Evolutionary conservation across 306 rosid genomes (phyloP).

Genomic region (Fagus crenata): DNA sequence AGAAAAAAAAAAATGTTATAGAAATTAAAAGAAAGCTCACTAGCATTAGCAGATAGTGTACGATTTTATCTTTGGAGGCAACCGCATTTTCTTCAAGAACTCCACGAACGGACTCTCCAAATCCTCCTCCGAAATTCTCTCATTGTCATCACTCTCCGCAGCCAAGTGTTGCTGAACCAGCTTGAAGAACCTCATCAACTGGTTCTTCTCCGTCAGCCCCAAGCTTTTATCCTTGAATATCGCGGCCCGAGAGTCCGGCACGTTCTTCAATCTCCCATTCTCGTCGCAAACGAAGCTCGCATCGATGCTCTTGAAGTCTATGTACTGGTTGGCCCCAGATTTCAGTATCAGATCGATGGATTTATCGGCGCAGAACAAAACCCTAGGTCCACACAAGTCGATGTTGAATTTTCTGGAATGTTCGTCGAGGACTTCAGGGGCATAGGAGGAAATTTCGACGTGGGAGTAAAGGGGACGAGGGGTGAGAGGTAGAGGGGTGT

Average conservation of each 20-base stretch:
- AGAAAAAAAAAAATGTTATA: not conserved
- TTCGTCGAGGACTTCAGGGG: conserved; percentile 41
- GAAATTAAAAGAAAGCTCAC: conserved; percentile 26
- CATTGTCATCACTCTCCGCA: not conserved
- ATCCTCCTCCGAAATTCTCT: conserved; percentile 64
- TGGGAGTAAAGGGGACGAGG: conserved; percentile 41
- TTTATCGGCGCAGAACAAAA: conserved; percentile 60
- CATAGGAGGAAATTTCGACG: conserved; percentile 39
- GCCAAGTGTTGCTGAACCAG: conserved; percentile 77
- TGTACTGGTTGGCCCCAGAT: conserved; percentile 56
- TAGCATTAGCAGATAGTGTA: conserved; percentile 48
- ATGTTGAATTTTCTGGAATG: conserved; percentile 59
- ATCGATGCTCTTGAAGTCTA: conserved; percentile 75
- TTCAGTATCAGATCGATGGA: conserved; percentile 61
- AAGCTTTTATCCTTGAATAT: conserved; percentile 79
- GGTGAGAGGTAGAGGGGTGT: conserved; percentile 36
- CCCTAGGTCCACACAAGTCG: conserved; percentile 79
- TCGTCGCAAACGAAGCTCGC: conserved; percentile 54
- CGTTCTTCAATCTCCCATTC: conserved; percentile 50
- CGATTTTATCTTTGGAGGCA: conserved; percentile 87
- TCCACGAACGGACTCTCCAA: conserved; percentile 68
- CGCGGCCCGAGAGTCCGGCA: conserved; percentile 86
- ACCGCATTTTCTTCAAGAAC: conserved; percentile 68
- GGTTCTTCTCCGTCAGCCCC: conserved; percentile 71
- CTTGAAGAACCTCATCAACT: conserved; percentile 83